Percentiles rank a stretch among this genome's conserved stretches.
Conservation (phyloP, 1,284 basidiomycete species). For the Sporisorium reilianum region DNA sequence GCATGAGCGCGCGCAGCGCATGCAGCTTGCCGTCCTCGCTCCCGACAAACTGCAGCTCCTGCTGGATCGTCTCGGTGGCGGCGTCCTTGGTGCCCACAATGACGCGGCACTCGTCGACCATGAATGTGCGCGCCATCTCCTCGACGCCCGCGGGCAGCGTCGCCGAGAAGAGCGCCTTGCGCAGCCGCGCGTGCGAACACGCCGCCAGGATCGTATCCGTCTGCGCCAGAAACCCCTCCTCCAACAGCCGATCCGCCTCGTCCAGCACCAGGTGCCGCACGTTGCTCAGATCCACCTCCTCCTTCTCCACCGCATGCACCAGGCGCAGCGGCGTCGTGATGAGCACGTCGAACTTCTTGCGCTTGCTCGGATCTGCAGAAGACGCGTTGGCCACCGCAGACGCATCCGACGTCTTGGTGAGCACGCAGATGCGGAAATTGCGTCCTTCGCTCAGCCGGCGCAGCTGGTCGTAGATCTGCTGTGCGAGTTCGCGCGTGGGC, state of each 20-base stretch:
- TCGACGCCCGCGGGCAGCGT: slow-evolving; percentile 91
- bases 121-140: slow-evolving; percentile 85
- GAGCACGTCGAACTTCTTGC: slow-evolving; percentile 61
- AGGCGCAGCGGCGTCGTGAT: slow-evolving; percentile 67
- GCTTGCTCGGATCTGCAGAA: slow-evolving; percentile 30
- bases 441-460: slow-evolving; percentile 42
- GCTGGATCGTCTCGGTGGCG: slow-evolving; percentile 80
- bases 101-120: slow-evolving; percentile 70
- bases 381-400: slow-evolving; percentile 15
- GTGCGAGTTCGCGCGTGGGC: slow-evolving; percentile 65
- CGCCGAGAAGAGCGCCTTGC: slow-evolving; percentile 93
- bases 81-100: slow-evolving; percentile 77
- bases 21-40: slow-evolving; percentile 91
- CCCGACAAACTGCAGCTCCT: slow-evolving; percentile 89
- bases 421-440: slow-evolving; percentile 57
- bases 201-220: slow-evolving; percentile 86
- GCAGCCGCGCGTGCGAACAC: slow-evolving; percentile 79
- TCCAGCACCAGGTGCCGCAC: slow-evolving; percentile 63
- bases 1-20: slow-evolving; percentile 81
- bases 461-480: slow-evolving; percentile 66
- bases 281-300: slow-evolving; percentile 59
- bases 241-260: slow-evolving; percentile 75
- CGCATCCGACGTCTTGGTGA: slow-evolving; percentile 54
- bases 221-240: slow-evolving; percentile 86
- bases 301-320: slow-evolving; percentile 62